phyloP scores from a whole-genome alignment of 1,139 yeast genomes.

The Candida labiduridarum region DNA sequence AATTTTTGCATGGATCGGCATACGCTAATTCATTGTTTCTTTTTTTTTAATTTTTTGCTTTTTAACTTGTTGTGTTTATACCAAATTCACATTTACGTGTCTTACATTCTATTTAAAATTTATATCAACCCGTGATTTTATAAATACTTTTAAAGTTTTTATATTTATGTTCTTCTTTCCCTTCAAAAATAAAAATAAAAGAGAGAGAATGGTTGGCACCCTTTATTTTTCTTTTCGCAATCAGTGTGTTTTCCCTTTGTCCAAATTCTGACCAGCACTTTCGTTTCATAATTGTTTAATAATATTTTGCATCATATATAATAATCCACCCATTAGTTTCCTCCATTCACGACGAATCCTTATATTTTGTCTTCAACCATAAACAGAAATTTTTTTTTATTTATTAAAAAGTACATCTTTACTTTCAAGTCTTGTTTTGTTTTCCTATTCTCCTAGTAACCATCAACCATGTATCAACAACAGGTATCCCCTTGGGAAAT shows the following conservation, averaged over 20 bases:
- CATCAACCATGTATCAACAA: constrained; percentile 1
- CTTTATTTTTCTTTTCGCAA: not conserved
- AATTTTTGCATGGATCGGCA: too few species aligned
- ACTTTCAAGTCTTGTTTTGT: not conserved
- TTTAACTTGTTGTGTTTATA: not conserved
- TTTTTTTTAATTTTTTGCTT: too few species aligned
- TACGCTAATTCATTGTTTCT: too few species aligned
- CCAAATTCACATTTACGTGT: not conserved
- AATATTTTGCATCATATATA: not conserved
- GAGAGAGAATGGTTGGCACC: not conserved
- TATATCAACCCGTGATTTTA: not conserved
- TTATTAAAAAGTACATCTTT: not conserved
- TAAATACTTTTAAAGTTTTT: constrained; percentile 1
- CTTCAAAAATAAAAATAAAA: too few species aligned
- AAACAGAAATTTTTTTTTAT: not conserved
- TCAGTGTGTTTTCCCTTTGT: not conserved
- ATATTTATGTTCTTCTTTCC: not conserved
- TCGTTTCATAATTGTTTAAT: too few species aligned
- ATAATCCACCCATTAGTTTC: not conserved
- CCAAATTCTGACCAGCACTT: too few species aligned
- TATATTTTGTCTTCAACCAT: too few species aligned
- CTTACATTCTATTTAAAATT: constrained; percentile 1
- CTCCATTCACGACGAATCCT: too few species aligned
- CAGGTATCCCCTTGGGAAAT: constrained; percentile 34
- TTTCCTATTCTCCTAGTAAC: not conserved